These are phyloP conservation scores for Allium fistulosum DNA, from an alignment of 106 monocot species.

Conservation along the genomic window DNA sequence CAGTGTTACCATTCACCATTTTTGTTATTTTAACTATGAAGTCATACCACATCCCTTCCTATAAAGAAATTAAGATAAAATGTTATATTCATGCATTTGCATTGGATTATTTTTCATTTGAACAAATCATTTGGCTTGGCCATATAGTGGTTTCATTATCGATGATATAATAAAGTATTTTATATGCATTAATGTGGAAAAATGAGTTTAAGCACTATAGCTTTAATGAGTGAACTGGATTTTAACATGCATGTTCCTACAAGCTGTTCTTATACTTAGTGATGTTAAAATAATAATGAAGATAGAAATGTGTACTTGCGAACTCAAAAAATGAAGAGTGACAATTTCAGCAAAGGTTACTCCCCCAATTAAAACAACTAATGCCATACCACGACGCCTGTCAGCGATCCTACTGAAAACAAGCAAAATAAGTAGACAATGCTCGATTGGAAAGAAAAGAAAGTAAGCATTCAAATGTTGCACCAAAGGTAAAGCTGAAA, in stretches of 20 bases:
- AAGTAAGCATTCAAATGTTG: too few species aligned
- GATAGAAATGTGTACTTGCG: constrained; percentile 46
- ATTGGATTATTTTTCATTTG: too few species aligned
- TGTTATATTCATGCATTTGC: too few species aligned
- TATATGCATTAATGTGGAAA: too few species aligned
- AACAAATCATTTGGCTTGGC: too few species aligned
- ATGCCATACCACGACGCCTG: constrained; percentile 64
- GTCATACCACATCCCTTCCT: constrained; percentile 96
- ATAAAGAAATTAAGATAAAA: constrained; percentile 4
- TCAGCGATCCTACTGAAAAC: constrained; percentile 49
- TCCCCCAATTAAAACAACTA: constrained; percentile 91
- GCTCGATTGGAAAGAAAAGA: too few species aligned
- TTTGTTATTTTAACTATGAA: constrained; percentile 87
- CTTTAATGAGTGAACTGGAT: too few species aligned
- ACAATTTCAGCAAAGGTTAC: constrained; percentile 92
- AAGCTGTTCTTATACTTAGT: too few species aligned
- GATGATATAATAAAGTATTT: too few species aligned
- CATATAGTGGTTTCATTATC: too few species aligned
- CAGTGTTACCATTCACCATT: constrained; percentile 72
- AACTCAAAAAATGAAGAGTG: constrained; percentile 87
- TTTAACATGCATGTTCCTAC: too few species aligned
- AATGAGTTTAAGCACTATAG: too few species aligned
- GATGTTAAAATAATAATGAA: background rate
- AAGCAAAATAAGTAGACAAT: background rate
- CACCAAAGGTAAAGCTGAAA: background rate